phyloP scores from a whole-genome alignment of 441 rosid species.

The Pelargonium australe region DNA sequence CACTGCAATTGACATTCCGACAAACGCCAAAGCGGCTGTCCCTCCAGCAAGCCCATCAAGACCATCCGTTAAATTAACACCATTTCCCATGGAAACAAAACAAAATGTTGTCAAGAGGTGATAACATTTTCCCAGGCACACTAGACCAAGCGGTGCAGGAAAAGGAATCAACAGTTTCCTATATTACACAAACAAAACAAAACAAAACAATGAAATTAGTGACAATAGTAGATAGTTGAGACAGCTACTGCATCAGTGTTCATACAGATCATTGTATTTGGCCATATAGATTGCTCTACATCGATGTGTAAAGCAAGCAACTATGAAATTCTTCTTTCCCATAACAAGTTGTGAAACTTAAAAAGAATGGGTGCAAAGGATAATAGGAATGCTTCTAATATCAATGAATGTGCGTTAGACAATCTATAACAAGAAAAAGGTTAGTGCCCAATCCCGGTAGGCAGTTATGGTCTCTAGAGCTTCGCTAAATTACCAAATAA shows the following conservation, averaged over 20 bases:
- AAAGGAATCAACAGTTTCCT: constrained; percentile 82
- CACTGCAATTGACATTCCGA: constrained; percentile 81
- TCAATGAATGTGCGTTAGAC: neutral
- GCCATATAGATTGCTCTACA: neutral
- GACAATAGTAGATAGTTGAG: constrained; percentile 4
- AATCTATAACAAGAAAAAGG: neutral
- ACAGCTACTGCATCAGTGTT: neutral
- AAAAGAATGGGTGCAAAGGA: neutral
- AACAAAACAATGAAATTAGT: constrained; percentile 5
- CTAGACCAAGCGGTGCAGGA: constrained; percentile 74
- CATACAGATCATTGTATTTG: too few relatives aligned
- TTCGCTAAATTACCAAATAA: neutral
- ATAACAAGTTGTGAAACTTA: neutral
- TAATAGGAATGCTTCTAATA: neutral
- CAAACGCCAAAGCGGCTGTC: constrained; percentile 68
- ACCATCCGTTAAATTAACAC: constrained; percentile 63
- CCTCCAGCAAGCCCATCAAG: constrained; percentile 90
- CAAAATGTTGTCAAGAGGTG: constrained; percentile 57
- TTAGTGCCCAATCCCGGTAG: neutral
- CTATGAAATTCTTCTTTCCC: neutral
- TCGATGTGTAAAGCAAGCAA: neutral
- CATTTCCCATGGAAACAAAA: constrained; percentile 82
- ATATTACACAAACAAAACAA: constrained; percentile 21
- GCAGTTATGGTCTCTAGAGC: neutral
- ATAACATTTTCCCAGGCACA: constrained; percentile 66